Percentiles rank a stretch among this genome's conserved stretches.
Conservation (phyloP, 1,284 basidiomycete genomes). For the Puccinia coronata region DNA sequence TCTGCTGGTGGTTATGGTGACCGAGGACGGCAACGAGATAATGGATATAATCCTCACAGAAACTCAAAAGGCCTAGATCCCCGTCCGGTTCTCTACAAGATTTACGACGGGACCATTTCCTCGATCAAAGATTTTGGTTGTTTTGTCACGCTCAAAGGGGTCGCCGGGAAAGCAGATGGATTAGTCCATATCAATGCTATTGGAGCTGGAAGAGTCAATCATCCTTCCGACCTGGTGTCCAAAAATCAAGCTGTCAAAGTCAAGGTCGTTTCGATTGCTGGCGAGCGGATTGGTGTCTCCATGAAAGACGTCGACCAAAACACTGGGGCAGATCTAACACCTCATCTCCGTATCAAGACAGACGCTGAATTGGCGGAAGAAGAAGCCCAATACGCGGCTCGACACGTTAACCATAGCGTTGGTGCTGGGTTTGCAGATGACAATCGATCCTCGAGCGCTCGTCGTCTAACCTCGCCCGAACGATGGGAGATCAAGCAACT, state of each 20-base stretch:
- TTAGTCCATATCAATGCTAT: slow-evolving; percentile 95
- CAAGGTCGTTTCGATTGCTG: slow-evolving; percentile 91
- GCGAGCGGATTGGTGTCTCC: slow-evolving; percentile 76
- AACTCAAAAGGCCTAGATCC: slow-evolving; percentile 15
- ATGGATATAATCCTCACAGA: slow-evolving; percentile 11
- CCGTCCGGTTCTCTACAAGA: slow-evolving; percentile 82
- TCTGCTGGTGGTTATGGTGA: not conserved
- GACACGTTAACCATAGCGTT: slow-evolving; percentile 61
- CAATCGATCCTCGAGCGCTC: slow-evolving; percentile 66
- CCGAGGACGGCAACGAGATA: slow-evolving; percentile 57
- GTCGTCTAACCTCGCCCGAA: slow-evolving; percentile 91
- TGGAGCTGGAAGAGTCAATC: slow-evolving; percentile 78
- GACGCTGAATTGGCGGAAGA: slow-evolving; percentile 83
- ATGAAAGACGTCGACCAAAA: slow-evolving; percentile 97
- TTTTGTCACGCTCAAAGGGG: slow-evolving; percentile 84
- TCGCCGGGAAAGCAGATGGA: slow-evolving; percentile 82
- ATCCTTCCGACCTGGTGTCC: slow-evolving; percentile 80
- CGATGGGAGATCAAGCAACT: slow-evolving; percentile 99
- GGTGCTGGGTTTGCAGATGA: slow-evolving; percentile 61
- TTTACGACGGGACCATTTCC: slow-evolving; percentile 83
- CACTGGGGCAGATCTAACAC: slow-evolving; percentile 84
- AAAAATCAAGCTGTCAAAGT: slow-evolving; percentile 85
- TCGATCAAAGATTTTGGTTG: slow-evolving; percentile 93
- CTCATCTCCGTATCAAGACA: slow-evolving; percentile 87
- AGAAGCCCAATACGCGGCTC: slow-evolving; percentile 68